These are phyloP conservation scores for Carex parvula DNA, from an alignment of 176 grass and related monocot species.

Conservation along the genomic window DNA sequence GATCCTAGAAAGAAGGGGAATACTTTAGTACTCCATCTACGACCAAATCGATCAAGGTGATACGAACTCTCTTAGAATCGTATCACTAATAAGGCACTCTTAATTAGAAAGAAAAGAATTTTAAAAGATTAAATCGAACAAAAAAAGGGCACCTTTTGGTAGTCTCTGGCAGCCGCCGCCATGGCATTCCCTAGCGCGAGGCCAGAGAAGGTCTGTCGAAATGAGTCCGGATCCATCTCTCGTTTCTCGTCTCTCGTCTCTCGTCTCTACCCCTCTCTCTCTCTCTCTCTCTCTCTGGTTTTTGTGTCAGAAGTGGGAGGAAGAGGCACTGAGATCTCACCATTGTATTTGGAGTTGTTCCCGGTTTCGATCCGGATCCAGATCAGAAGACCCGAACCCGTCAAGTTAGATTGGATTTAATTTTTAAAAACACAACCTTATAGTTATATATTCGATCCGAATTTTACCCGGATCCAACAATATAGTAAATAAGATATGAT, in stretches of 20 bases:
- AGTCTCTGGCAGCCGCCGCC: slow-evolving; percentile 80
- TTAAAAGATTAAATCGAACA: neutral
- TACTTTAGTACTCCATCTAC: neutral
- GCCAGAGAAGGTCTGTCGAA: slow-evolving; percentile 71
- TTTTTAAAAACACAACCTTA: too few relatives aligned
- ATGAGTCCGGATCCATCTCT: slow-evolving; percentile 75
- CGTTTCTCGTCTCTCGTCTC: neutral
- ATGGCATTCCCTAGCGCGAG: slow-evolving; percentile 81
- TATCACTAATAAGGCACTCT: neutral
- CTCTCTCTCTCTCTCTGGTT: neutral
- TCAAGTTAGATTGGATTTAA: too few relatives aligned
- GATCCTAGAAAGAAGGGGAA: neutral
- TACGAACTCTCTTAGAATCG: neutral
- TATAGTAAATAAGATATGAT: too few relatives aligned
- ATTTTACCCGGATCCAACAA: too few relatives aligned
- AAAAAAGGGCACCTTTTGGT: slow-evolving; percentile 64
- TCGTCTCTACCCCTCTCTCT: too few relatives aligned
- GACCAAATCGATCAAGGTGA: neutral
- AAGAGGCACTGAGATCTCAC: slow-evolving; percentile 4
- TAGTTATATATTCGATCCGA: too few relatives aligned
- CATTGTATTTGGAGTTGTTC: too few relatives aligned
- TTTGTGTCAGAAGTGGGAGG: neutral
- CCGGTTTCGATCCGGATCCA: too few relatives aligned
- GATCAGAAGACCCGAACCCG: too few relatives aligned
- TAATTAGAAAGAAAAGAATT: neutral